Evolutionary conservation across 2,329 filamentous ascomycete genomes (phyloP), one percentile per base, ranked within the genome.

Genomic region (Cladosporium sp.): DNA sequence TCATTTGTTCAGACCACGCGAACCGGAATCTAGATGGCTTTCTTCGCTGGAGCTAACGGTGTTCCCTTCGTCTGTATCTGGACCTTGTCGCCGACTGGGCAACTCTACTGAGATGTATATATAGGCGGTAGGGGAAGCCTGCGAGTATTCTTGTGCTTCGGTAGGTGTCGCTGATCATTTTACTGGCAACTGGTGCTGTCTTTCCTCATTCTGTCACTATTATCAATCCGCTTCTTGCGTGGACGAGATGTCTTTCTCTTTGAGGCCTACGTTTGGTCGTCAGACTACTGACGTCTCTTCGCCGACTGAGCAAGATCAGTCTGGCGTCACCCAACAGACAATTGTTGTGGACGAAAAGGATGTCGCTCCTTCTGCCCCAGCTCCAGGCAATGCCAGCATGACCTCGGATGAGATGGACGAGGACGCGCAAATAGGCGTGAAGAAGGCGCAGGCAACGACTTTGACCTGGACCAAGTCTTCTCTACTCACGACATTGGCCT

Each of bases 361-460:
- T 7, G 45, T 25, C 7, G 16, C 45, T 7, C 25, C 45, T 15
- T 35, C 36, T 8, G 16, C 36, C 7, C 11, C 16, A 8, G 38
- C 18, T 22, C 13, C 13, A 7, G 45, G 45, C 6, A 27, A 25
- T 7, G 19, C 45, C 7, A 47, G 41, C 35, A 30, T 18, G 12
- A 41, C 4, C 12, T 36, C 16, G n/a, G 43, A 40, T 3, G 42
- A 45, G 13, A 30, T 20, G 7, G 42, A 57, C 33, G 25, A 38
- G 30, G 25, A 55, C 50, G 52, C 51, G 20, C 51, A 53, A 32
- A 29, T 41, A 16, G 51, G 51, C 39, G 51, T 53, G 15, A 49
- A 50, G 40, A 50, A 50, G 29, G 48, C 48, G 20, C 36, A 53
- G 25, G 51, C 46, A 1, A 46, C 38, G 8, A 50, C 51, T 15